Conservation (phyloP, 345 rosid species). For the Tarenaya hassleriana region DNA sequence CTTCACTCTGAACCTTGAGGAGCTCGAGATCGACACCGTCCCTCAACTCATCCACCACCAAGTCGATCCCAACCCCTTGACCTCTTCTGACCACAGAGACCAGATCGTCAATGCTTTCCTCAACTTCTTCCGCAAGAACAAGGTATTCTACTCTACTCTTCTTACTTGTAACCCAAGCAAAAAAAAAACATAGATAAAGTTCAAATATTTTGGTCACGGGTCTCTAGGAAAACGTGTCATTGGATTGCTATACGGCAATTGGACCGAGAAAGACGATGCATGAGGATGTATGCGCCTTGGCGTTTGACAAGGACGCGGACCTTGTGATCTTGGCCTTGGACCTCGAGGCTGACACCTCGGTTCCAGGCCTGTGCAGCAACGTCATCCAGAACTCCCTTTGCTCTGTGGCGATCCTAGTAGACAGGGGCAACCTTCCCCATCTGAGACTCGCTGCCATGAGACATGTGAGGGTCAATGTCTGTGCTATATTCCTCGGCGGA, state of each 20-base stretch:
- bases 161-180: too few relatives aligned
- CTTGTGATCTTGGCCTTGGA: constrained; percentile 26
- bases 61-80: neutral
- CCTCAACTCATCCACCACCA: constrained; percentile 16
- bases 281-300: constrained; percentile 34
- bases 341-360: neutral
- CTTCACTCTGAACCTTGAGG: constrained; percentile 28
- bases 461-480: constrained; percentile 15
- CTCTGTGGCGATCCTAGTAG: constrained; percentile 28
- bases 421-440: constrained; percentile 17
- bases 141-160: too few relatives aligned
- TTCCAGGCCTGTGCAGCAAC: constrained; percentile 11
- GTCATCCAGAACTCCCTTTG: constrained; percentile 25
- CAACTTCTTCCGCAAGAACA: too few relatives aligned
- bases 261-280: constrained; percentile 33
- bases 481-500: constrained; percentile 35
- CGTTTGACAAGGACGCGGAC: constrained; percentile 23
- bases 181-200: too few relatives aligned
- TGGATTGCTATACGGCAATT: constrained; percentile 28
- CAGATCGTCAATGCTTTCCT: constrained; percentile 19
- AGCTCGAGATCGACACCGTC: constrained; percentile 16
- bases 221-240: neutral
- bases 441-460: neutral
- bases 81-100: constrained; percentile 6
- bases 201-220: neutral